Percentiles rank a stretch among this genome's conserved stretches.
Conservation (phyloP, 2,329 filamentous ascomycete species). For the Aquanectria penicillioides region DNA sequence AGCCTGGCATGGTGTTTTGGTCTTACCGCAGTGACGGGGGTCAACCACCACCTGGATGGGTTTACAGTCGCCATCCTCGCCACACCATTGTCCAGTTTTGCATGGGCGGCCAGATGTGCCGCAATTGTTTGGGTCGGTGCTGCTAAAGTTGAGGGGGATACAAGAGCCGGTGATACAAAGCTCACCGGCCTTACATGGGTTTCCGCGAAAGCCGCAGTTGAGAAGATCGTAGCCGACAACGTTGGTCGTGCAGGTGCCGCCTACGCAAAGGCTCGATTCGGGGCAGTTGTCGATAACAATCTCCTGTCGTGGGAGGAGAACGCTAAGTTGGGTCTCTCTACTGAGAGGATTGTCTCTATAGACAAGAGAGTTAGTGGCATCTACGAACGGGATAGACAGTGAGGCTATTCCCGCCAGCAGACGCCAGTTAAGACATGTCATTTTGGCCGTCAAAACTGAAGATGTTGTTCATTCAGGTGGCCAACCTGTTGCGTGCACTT, state of each 20-base stretch:
- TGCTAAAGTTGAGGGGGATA: conserved; percentile 24
- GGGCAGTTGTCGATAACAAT: conserved; percentile 20
- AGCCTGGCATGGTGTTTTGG: conserved; percentile 6
- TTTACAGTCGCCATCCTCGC: conserved; percentile 17
- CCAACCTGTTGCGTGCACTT: conserved; percentile 1
- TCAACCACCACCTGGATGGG: conserved; percentile 25
- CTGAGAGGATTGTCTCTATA: conserved; percentile 14
- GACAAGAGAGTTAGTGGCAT: conserved; percentile 17
- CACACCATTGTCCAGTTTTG: conserved; percentile 24
- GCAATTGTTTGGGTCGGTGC: conserved; percentile 19
- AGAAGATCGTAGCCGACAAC: conserved; percentile 20
- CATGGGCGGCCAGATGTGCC: conserved; percentile 12
- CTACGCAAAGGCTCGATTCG: conserved; percentile 22
- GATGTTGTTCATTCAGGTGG: conserved; percentile 4
- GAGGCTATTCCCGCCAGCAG: conserved; percentile 16
- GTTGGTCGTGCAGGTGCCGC: conserved; percentile 22
- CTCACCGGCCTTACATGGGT: conserved; percentile 13
- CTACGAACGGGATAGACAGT: conserved; percentile 13
- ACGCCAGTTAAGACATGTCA: conserved; percentile 24
- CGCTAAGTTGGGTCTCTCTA: conserved; percentile 15
- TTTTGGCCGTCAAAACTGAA: conserved; percentile 11
- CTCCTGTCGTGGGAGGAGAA: conserved; percentile 22
- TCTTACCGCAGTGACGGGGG: conserved; percentile 17
- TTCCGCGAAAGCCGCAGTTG: conserved; percentile 19
- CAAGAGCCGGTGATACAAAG: conserved; percentile 21